phyloP scores from a whole-genome alignment of 148 eudicot species.

The Rhododendron ferrugineum region DNA sequence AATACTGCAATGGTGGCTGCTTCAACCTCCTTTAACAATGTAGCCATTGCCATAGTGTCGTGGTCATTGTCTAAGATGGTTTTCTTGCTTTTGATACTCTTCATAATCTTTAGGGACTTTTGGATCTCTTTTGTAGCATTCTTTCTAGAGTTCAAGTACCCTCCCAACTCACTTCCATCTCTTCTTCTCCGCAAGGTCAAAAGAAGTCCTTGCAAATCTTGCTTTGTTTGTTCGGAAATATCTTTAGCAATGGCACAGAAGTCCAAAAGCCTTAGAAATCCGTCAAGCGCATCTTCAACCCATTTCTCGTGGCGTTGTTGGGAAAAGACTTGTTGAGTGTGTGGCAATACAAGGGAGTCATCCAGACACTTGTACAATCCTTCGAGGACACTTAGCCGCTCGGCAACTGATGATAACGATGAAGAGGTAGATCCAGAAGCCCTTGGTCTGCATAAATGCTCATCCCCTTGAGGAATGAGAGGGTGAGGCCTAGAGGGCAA shows the following conservation, averaged over 20 bases:
- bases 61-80: neutral
- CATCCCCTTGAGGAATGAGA: conserved; percentile 18
- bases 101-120: conserved; percentile 8
- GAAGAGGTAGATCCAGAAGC: conserved; percentile 30
- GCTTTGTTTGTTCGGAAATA: conserved; percentile 17
- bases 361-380: conserved; percentile 26
- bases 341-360: conserved; percentile 7
- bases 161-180: conserved; percentile 5
- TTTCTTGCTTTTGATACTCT: neutral
- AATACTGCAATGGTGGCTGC: conserved; percentile 4
- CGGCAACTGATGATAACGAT: conserved; percentile 31
- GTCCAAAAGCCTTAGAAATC: conserved; percentile 25
- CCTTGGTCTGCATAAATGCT: conserved; percentile 30
- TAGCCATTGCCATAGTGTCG: neutral
- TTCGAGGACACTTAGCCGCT: conserved; percentile 16
- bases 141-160: conserved; percentile 19
- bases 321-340: conserved; percentile 21
- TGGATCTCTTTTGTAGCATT: conserved; percentile 8
- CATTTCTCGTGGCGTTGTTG: conserved; percentile 12
- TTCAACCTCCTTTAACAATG: conserved; percentile 16
- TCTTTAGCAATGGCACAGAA: conserved; percentile 17
- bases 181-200: conserved; percentile 18
- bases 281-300: conserved; percentile 23
- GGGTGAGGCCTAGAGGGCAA: conserved; percentile 28
- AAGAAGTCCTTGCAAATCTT: conserved; percentile 14